phyloP scores from a whole-genome alignment of 2,329 filamentous ascomycete genomes.

The Cordyceps farinosa region DNA sequence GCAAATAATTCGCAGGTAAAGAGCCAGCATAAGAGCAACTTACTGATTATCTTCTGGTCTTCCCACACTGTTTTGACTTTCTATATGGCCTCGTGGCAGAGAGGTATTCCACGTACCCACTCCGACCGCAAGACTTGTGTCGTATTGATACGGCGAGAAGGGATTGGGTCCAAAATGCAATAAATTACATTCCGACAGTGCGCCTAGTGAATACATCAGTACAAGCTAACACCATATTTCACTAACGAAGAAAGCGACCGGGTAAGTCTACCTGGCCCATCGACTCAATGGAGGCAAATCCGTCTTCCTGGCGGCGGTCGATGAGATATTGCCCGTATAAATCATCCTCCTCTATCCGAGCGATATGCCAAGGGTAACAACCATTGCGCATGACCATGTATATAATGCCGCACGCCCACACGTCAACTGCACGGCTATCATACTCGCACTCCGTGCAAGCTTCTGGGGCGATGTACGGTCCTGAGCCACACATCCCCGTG shows the following conservation, averaged over 20 bases:
- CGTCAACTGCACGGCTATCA: slow-evolving; percentile 93
- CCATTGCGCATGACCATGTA: slow-evolving; percentile 99
- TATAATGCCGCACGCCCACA: slow-evolving; percentile 97
- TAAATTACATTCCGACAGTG: slow-evolving; percentile 98
- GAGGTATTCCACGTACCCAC: no score
- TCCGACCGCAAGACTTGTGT: no score
- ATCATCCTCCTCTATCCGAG: slow-evolving; percentile 93
- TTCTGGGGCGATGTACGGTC: slow-evolving; percentile 95
- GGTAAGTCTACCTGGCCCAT: slow-evolving; percentile 90
- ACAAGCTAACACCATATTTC: no score
- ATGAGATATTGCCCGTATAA: slow-evolving; percentile 94
- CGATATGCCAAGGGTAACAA: slow-evolving; percentile 90
- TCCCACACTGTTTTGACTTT: no score
- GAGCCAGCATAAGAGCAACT: no score
- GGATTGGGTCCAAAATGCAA: slow-evolving; percentile 95
- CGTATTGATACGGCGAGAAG: no score
- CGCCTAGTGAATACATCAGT: slow-evolving; percentile 55
- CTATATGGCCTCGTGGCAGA: no score
- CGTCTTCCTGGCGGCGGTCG: slow-evolving; percentile 88
- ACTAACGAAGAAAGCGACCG: no score
- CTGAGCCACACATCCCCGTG: slow-evolving; percentile 90
- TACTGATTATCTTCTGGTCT: no score
- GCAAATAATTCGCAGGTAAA: no score
- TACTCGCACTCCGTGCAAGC: slow-evolving; percentile 96
- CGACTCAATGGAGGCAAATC: slow-evolving; percentile 94